Base-by-base conservation (phyloP, 1,139 yeast genomes). In the Dujonia santamariae region DNA sequence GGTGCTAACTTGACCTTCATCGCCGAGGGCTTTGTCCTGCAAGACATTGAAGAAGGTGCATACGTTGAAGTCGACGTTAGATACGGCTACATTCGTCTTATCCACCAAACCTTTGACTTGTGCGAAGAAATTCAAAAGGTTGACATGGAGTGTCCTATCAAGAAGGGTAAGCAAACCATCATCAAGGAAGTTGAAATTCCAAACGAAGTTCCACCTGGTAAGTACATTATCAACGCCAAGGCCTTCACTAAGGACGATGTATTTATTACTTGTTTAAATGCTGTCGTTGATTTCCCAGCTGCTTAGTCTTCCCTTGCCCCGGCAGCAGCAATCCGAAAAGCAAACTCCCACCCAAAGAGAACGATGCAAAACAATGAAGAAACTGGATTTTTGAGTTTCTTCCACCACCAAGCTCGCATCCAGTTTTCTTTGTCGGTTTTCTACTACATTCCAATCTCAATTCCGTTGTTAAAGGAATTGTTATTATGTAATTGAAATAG, bases 141-240 rank as follows among this genome's bases (percentile, higher is more conserved):
- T 31, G 96, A 85, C 51, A 63, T 81, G 56, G 69, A 68, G 35
- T 92, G 98, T 56, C 98, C 98, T 2, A 61, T 92, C 37, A 53
- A 67, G 36, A 66, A 76, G 46, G 98, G 97, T 4, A 58, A 63
- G 36, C 81, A 86, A 48, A 63, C 67, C 35, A 63, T 92, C 41
- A 60, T 72, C 24, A 87, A 88, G 60, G 61, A 67, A 30, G 94
- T 92, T 22, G 90, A 80, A 48, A 77, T 92, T 42, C 98, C 98
- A 14, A 67, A 72, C n/a, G 94, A 87, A 59, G 95, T 90, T 18
- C 97, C 98, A 39, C 96, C 97, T 19, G 98, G 97, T 29, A 83
- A 76, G 56, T 92, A 92, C 63, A 63, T 75, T 28, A 95, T 90
- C 32, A 68, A 72, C 40, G 97, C 97, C 14, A 78, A 92, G 52